A percentile compares a stretch with the other conserved stretches of the same genome.
Evolutionary conservation across 257 asterid genomes (phyloP).

Genomic region (Handroanthus guayacan): DNA sequence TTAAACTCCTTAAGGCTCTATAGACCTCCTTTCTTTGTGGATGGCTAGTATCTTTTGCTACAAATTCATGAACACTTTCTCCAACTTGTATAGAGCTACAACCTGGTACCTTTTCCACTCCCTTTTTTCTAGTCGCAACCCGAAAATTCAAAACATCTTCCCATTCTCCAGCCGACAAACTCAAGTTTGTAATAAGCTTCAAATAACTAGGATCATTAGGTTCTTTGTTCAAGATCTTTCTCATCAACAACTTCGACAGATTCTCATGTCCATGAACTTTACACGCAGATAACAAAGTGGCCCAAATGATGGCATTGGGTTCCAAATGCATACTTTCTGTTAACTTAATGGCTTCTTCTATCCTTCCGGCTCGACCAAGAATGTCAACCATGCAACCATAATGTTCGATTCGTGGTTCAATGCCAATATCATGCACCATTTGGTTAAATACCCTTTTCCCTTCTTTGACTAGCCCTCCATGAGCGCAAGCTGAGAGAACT

Average conservation of each 20-base stretch:
- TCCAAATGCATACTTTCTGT: conserved; percentile 54
- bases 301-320: conserved; percentile 60
- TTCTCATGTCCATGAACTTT: conserved; percentile 47
- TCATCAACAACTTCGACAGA: conserved; percentile 42
- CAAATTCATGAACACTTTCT: conserved; percentile 60
- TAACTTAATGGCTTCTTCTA: conserved; percentile 54
- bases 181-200: conserved; percentile 49
- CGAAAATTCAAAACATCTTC: conserved; percentile 46
- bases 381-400: conserved; percentile 69
- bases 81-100: conserved; percentile 66
- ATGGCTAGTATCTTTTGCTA: conserved; percentile 52
- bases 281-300: conserved; percentile 60
- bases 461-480: conserved; percentile 56
- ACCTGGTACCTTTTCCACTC: conserved; percentile 48
- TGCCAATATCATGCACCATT: conserved; percentile 49
- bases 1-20: conserved; percentile 43
- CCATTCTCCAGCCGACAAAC: conserved; percentile 52
- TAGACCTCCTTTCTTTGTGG: conserved; percentile 48
- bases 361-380: conserved; percentile 55
- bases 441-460: conserved; percentile 47
- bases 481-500: conserved; percentile 60
- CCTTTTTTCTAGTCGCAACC: conserved; percentile 39
- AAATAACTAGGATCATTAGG: conserved; percentile 54
- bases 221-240: conserved; percentile 50
- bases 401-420: conserved; percentile 58